Conservation (phyloP, 768 basidiomycete species). For the Termitomyces sp. region DNA sequence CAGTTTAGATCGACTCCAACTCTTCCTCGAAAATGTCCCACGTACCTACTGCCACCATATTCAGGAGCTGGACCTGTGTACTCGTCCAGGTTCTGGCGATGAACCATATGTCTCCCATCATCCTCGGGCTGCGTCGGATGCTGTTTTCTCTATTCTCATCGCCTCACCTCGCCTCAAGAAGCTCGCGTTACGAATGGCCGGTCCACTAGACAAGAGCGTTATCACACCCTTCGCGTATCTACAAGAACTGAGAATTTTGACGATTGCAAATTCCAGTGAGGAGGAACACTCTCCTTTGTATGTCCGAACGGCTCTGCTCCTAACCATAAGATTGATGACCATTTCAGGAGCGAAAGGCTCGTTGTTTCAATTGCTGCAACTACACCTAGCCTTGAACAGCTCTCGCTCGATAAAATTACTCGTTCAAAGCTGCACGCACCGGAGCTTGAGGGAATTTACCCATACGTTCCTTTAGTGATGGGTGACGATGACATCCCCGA, state of each 20-base stretch:
- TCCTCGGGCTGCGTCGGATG: conserved; percentile 36
- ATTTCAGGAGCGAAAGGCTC: conserved; percentile 59
- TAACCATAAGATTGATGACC: conserved; percentile 4
- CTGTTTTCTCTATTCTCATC: conserved; percentile 47
- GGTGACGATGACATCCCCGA: conserved; percentile 60
- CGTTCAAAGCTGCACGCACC: conserved; percentile 66
- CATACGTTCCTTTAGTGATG: conserved; percentile 55
- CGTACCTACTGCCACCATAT: conserved; percentile 45
- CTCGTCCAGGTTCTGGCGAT: conserved; percentile 17
- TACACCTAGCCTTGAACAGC: conserved; percentile 48
- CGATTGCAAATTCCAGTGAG: conserved; percentile 43
- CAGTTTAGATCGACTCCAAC: conserved; percentile 39
- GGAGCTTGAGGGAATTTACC: conserved; percentile 50
- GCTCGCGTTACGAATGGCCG: conserved; percentile 45
- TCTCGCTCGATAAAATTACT: conserved; percentile 60
- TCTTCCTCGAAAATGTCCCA: conserved; percentile 58
- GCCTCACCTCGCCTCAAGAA: conserved; percentile 44
- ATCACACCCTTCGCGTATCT: conserved; percentile 47
- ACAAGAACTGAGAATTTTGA: conserved; percentile 38
- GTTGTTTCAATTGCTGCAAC: conserved; percentile 67
- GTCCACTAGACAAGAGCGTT: conserved; percentile 45
- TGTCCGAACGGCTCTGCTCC: conserved; percentile 17
- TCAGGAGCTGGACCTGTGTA: conserved; percentile 50
- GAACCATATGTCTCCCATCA: conserved; percentile 17
- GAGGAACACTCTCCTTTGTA: conserved; percentile 43